Percentiles rank a stretch among this genome's conserved stretches.
Conservation (phyloP, 169 alveolate genomes). For the Perkinsus chesapeaki region DNA sequence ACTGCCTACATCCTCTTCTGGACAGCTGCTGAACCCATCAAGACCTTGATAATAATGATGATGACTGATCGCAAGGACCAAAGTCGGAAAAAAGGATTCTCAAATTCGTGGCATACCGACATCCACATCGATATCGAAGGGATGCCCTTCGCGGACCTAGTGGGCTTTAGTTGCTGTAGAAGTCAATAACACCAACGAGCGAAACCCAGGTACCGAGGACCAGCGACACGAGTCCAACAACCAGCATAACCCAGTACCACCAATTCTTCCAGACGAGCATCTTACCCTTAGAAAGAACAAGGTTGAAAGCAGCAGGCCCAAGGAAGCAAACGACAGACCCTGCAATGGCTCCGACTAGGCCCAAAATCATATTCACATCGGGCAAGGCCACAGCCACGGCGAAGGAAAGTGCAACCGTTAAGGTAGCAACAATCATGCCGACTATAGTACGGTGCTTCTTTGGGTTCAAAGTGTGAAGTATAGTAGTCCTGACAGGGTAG, state of each 20-base stretch:
- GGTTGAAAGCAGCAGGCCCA: not conserved
- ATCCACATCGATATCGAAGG: not conserved
- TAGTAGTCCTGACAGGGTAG: not conserved
- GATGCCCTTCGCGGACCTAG: not conserved
- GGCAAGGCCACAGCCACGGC: conserved; percentile 1
- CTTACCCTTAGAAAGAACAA: not conserved
- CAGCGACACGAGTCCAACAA: not conserved
- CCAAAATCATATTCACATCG: not conserved
- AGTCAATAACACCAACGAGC: not conserved
- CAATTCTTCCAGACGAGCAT: not conserved
- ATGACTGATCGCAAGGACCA: not conserved
- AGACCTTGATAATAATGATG: not conserved
- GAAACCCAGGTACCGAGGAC: not conserved
- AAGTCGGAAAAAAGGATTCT: not conserved
- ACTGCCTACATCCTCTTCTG: not conserved
- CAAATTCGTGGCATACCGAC: not conserved
- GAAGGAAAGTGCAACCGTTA: not conserved
- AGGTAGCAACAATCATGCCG: not conserved
- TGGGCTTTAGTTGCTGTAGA: not conserved
- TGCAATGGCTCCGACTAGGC: not conserved
- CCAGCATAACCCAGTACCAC: not conserved
- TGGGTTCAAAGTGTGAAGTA: not conserved
- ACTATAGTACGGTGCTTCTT: not conserved
- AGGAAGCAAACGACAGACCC: not conserved
- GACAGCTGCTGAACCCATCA: not conserved